Conservation (phyloP, 305 asterid genomes). For the Rubia tinctorum region DNA sequence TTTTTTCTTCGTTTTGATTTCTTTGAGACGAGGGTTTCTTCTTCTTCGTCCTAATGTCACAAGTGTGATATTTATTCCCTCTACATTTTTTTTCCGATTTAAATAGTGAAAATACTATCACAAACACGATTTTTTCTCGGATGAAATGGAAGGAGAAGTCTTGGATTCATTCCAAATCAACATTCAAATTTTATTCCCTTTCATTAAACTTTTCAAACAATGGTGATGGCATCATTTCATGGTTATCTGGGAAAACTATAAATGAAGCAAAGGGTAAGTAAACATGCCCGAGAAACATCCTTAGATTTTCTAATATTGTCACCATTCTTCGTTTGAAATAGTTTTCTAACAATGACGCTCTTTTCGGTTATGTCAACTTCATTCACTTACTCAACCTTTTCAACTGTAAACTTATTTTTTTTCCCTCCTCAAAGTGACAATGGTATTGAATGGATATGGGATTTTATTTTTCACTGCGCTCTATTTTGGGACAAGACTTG, state of each 20-base stretch:
- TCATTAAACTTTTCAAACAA: background rate
- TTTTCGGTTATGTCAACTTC: no score
- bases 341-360: no score
- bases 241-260: background rate
- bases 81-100: no score
- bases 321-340: no score
- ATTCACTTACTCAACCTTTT: no score
- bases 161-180: background rate
- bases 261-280: background rate
- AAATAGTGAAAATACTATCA: background rate
- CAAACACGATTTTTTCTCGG: background rate
- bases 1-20: background rate
- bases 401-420: no score
- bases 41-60: background rate
- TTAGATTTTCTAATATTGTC: no score
- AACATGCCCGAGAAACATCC: background rate
- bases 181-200: background rate
- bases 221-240: background rate
- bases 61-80: no score
- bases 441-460: no score
- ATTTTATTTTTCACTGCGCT: background rate
- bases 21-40: conserved; percentile 10
- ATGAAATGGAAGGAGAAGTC: background rate
- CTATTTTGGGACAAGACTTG: background rate
- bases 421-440: no score